Percentiles rank a stretch among this genome's conserved stretches.
Conservation (phyloP, 305 asterid genomes). For the Lippia alba region DNA sequence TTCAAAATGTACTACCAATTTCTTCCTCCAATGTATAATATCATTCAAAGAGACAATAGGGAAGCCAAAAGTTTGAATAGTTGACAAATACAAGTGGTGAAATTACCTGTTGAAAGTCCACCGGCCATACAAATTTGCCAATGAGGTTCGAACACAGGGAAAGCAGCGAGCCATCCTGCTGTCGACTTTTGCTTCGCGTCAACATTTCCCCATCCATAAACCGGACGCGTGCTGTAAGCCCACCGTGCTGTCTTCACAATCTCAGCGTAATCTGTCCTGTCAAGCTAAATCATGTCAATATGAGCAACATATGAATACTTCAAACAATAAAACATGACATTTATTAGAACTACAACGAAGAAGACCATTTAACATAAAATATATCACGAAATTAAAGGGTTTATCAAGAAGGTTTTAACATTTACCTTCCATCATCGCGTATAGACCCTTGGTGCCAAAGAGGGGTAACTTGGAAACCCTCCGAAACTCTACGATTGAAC, state of each 20-base stretch:
- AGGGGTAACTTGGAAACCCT: slow-evolving; percentile 98
- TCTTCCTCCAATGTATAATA: slow-evolving; percentile 12
- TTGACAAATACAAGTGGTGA: slow-evolving; percentile 8
- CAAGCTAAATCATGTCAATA: slow-evolving; percentile 48
- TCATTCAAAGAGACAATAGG: not conserved
- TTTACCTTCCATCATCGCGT: slow-evolving; percentile 85
- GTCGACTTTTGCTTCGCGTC: slow-evolving; percentile 88
- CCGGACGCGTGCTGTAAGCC: slow-evolving; percentile 88
- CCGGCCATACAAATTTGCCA: slow-evolving; percentile 99
- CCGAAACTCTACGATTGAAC: slow-evolving; percentile 71
- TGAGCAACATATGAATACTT: slow-evolving; percentile 34
- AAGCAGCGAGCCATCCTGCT: slow-evolving; percentile 99
- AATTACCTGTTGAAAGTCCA: slow-evolving; percentile 94
- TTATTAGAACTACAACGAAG: not conserved
- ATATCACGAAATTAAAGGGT: slow-evolving; percentile 14
- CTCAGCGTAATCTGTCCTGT: slow-evolving; percentile 88
- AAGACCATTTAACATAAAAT: slow-evolving; percentile 1
- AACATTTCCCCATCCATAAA: slow-evolving; percentile 96
- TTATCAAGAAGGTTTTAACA: slow-evolving; percentile 9
- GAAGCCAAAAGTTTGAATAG: not conserved
- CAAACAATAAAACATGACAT: not conserved
- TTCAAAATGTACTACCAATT: slow-evolving; percentile 19
- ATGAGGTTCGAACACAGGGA: slow-evolving; percentile 99
- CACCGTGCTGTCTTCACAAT: slow-evolving; percentile 87
- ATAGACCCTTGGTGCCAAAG: slow-evolving; percentile 93